A percentile compares a stretch with the other conserved stretches of the same genome.
Evolutionary conservation across 176 grass and related monocot genomes (phyloP).

Genomic region (Musa troglodytarum): DNA sequence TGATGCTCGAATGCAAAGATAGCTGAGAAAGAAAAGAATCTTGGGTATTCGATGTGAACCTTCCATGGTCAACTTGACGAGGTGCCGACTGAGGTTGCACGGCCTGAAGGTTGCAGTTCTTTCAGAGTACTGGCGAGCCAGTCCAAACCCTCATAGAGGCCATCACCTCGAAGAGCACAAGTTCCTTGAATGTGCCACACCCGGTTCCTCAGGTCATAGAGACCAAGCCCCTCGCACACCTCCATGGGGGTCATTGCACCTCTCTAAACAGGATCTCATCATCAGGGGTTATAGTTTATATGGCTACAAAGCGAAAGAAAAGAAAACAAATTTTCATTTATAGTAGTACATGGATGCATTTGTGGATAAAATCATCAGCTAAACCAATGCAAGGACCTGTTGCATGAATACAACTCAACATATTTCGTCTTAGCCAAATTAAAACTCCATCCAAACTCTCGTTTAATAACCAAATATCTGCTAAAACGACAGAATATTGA

Average conservation of each 20-base stretch:
- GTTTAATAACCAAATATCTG: too few species aligned
- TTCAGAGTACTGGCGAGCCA: conserved; percentile 69
- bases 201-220: conserved; percentile 59
- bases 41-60: background rate
- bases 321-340: too few species aligned
- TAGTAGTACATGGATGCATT: too few species aligned
- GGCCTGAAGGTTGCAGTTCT: conserved; percentile 47
- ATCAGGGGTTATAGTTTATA: too few species aligned
- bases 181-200: conserved; percentile 87
- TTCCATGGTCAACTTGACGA: conserved; percentile 35
- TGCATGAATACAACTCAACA: too few species aligned
- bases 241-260: conserved; percentile 75
- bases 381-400: too few species aligned
- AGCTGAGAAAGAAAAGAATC: background rate
- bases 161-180: conserved; percentile 68
- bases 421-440: too few species aligned
- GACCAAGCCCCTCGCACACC: conserved; percentile 55
- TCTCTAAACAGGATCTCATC: conserved; percentile 22
- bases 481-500: too few species aligned
- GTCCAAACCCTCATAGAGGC: conserved; percentile 87
- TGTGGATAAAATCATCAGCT: too few species aligned
- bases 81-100: conserved; percentile 34
- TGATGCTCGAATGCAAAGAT: background rate
- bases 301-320: too few species aligned
- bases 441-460: too few species aligned